Conservation (phyloP, 2,329 filamentous ascomycete genomes). For the Chaetomiaceae sp. region DNA sequence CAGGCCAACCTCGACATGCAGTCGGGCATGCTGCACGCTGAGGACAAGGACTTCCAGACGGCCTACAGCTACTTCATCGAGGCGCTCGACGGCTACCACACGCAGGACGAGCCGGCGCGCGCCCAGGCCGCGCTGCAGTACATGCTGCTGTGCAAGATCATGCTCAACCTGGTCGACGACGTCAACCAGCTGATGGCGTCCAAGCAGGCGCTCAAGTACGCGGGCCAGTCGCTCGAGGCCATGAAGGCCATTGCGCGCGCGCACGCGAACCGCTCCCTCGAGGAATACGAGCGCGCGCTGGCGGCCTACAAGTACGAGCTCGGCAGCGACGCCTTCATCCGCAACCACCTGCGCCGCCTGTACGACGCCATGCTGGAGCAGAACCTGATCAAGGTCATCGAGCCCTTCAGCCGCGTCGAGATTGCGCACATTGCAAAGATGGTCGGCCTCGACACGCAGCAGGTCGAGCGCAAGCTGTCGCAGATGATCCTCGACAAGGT, state of each 20-base stretch:
- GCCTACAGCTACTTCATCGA: constrained; percentile 99
- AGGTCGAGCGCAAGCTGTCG: constrained; percentile 95
- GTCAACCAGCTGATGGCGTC: constrained; percentile 91
- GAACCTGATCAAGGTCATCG: constrained; percentile 99
- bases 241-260: constrained; percentile 98
- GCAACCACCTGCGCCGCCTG: constrained; percentile 88
- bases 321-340: constrained; percentile 91
- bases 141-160: constrained; percentile 99
- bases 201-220: constrained; percentile 96
- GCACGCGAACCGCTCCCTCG: constrained; percentile 89
- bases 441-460: constrained; percentile 91
- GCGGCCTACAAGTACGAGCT: constrained; percentile 90
- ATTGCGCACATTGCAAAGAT: constrained; percentile 96
- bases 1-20: constrained; percentile 99
- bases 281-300: constrained; percentile 93
- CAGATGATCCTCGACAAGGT: constrained; percentile 99
- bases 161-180: constrained; percentile 95
- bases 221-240: constrained; percentile 90
- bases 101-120: constrained; percentile 79
- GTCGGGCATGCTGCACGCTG: constrained; percentile 96
- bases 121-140: constrained; percentile 98
- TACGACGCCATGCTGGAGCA: constrained; percentile 99
- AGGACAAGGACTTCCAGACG: constrained; percentile 98
- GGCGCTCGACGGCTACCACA: constrained; percentile 93
- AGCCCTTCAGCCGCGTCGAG: constrained; percentile 95